These are phyloP conservation scores for Solanum chmielewskii DNA, from an alignment of 257 asterid genomes.

Conservation along the genomic window DNA sequence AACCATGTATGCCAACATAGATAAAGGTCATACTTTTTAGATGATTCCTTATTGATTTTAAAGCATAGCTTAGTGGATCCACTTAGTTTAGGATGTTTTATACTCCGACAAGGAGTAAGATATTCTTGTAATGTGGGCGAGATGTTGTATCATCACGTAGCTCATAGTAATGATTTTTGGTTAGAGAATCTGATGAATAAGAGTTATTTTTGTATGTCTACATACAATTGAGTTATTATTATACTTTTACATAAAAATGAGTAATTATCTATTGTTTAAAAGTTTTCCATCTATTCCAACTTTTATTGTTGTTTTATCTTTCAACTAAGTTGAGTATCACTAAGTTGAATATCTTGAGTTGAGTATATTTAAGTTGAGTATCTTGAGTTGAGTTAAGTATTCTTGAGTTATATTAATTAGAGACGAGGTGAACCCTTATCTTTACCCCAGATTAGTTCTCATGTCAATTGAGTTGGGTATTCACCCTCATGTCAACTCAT, in stretches of 20 bases:
- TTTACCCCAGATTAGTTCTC: too few relatives aligned
- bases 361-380: too few relatives aligned
- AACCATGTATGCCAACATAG: not conserved
- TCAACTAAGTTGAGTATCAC: too few relatives aligned
- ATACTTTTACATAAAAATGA: not conserved
- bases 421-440: not conserved
- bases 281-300: not conserved
- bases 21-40: not conserved
- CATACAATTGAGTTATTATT: not conserved
- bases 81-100: not conserved
- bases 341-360: too few relatives aligned
- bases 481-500: too few relatives aligned
- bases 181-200: not conserved
- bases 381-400: not conserved
- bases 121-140: not conserved
- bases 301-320: not conserved
- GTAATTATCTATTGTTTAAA: not conserved
- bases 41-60: not conserved
- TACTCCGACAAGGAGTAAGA: not conserved
- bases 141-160: not conserved
- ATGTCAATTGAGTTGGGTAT: too few relatives aligned
- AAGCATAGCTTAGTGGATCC: not conserved
- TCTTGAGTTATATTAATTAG: not conserved
- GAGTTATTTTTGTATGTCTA: not conserved
- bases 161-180: not conserved